Percentiles rank a stretch among this genome's conserved stretches.
These are phyloP conservation scores for Phyllosticta citribraziliensis DNA, from an alignment of 2,329 filamentous ascomycete genomes.

Conservation along the genomic window DNA sequence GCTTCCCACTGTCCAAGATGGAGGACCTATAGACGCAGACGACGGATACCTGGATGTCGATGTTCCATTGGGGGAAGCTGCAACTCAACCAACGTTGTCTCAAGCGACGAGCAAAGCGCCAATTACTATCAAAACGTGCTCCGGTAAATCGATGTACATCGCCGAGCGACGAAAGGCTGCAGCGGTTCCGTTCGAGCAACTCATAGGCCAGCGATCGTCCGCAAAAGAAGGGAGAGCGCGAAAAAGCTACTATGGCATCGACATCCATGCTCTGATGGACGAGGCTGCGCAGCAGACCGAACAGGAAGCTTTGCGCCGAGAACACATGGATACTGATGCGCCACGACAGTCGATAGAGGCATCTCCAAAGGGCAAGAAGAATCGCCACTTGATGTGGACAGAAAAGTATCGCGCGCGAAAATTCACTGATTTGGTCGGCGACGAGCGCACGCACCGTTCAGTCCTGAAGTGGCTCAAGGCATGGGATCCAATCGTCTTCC, in stretches of 20 bases:
- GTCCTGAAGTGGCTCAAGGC: constrained; percentile 89
- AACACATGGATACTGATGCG: constrained; percentile 19
- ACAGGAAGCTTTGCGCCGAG: constrained; percentile 20
- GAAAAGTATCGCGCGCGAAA: constrained; percentile 91
- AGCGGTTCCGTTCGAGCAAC: constrained; percentile 51
- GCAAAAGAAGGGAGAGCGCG: constrained; percentile 55
- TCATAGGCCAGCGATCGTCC: constrained; percentile 58
- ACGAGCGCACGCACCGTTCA: constrained; percentile 83
- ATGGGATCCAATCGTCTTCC: constrained; percentile 91
- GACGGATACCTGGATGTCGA: not conserved
- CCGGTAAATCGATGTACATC: constrained; percentile 48
- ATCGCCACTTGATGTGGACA: constrained; percentile 66
- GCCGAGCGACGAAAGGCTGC: constrained; percentile 42
- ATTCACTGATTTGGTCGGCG: constrained; percentile 88
- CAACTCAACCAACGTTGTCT: not conserved
- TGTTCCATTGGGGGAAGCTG: not conserved
- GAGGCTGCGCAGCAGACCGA: constrained; percentile 54
- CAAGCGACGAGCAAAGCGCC: constrained; percentile 14
- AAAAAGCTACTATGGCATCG: constrained; percentile 80
- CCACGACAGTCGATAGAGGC: constrained; percentile 31
- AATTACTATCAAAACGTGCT: constrained; percentile 36
- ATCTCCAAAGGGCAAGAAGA: constrained; percentile 20
- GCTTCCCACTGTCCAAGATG: not conserved
- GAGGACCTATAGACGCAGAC: not conserved
- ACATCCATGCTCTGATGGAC: constrained; percentile 76